phyloP scores from a whole-genome alignment of 179 eudicot genomes.

The Monotropa hypopitys region DNA sequence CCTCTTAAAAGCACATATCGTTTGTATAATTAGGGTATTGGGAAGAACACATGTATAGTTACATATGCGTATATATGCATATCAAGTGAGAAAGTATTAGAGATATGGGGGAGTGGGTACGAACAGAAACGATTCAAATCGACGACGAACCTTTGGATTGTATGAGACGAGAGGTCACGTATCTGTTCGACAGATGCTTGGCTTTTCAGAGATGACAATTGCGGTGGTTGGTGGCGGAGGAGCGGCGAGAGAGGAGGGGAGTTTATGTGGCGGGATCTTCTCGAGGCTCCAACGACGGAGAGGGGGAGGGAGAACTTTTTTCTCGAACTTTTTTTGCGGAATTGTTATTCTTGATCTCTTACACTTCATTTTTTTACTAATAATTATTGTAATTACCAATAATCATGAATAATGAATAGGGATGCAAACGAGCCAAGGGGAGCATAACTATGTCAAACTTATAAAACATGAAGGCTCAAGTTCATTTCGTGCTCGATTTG shows the following conservation, averaged over 20 bases:
- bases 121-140: neutral
- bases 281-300: slow-evolving; percentile 6
- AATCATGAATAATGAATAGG: no score
- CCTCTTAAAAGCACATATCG: neutral
- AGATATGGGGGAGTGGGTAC: neutral
- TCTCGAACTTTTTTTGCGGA: no score
- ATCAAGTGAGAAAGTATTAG: neutral
- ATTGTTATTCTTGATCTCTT: no score
- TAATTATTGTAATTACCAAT: no score
- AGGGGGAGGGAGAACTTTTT: neutral
- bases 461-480: no score
- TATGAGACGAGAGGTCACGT: neutral
- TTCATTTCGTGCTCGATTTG: no score
- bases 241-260: neutral
- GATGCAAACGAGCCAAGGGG: no score
- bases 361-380: no score
- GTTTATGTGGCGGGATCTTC: neutral
- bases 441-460: no score
- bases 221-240: neutral
- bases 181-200: neutral
- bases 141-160: slow-evolving; percentile 4
- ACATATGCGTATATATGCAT: neutral
- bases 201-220: neutral
- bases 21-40: neutral
- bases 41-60: neutral